Conservation (phyloP, 495 filamentous ascomycete genomes). For the Aspergillus kassunensis region DNA sequence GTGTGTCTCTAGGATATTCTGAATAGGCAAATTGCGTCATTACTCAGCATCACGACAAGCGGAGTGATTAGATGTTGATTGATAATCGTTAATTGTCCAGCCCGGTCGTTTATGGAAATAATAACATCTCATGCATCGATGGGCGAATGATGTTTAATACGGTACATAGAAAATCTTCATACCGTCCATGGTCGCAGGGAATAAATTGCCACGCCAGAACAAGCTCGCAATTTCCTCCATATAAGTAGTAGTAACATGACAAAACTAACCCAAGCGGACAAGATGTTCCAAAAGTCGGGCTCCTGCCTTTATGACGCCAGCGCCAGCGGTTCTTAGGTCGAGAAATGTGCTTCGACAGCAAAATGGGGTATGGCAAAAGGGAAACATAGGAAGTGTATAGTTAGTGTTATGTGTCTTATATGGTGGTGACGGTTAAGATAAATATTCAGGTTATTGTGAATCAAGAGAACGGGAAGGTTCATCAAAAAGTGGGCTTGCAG, state of each 20-base stretch:
- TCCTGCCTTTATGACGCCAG: constrained; percentile 12
- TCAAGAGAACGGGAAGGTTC: constrained; percentile 16
- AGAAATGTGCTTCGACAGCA: constrained; percentile 1
- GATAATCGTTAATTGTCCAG: not conserved
- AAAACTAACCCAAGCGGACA: constrained; percentile 6
- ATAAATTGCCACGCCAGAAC: not conserved
- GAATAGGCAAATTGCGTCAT: not conserved
- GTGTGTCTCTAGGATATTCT: not conserved
- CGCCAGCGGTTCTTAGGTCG: constrained; percentile 10
- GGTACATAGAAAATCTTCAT: not conserved
- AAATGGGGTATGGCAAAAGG: constrained; percentile 9
- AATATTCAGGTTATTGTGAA: not conserved
- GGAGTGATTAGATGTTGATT: not conserved
- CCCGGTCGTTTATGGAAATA: not conserved
- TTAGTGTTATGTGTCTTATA: constrained; percentile 10
- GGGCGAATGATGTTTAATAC: not conserved
- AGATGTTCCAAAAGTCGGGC: not conserved
- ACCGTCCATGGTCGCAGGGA: not conserved
- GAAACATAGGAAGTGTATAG: not conserved
- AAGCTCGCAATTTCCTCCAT: constrained; percentile 1
- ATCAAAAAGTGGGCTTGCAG: constrained; percentile 32
- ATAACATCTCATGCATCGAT: not conserved
- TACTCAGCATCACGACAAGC: constrained; percentile 1
- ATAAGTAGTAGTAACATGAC: not conserved
- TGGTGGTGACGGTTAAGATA: not conserved